phyloP scores from a whole-genome alignment of 495 filamentous ascomycete species.

The Tuber calosporum region DNA sequence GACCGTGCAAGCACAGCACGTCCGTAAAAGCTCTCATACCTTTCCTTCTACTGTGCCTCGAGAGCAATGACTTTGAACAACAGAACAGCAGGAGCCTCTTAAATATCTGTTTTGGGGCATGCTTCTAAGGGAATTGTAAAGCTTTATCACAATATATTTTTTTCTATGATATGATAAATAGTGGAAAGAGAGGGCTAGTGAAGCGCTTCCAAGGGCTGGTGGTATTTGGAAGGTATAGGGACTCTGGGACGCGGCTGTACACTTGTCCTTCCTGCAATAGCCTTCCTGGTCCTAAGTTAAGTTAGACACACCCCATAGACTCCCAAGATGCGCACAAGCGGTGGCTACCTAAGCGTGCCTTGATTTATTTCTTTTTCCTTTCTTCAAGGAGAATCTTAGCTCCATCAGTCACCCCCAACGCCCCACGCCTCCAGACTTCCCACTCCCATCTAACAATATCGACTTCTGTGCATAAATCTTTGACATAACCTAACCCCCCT shows the following conservation, averaged over 20 bases:
- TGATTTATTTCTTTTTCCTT: slow-evolving; percentile 20
- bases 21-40: no score
- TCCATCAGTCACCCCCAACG: slow-evolving; percentile 31
- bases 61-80: no score
- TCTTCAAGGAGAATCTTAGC: slow-evolving; percentile 18
- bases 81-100: no score
- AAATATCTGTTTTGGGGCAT: no score
- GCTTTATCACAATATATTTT: no score
- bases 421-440: slow-evolving; percentile 63
- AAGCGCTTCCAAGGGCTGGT: no score
- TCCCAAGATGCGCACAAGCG: not conserved
- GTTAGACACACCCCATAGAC: not conserved
- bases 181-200: no score
- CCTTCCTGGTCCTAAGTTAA: not conserved
- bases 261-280: not conserved
- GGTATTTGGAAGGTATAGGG: no score
- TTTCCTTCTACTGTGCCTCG: no score
- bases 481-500: slow-evolving; percentile 58
- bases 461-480: slow-evolving; percentile 83
- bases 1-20: not conserved
- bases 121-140: no score
- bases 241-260: no score
- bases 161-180: no score
- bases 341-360: not conserved
- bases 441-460: slow-evolving; percentile 87